Conservation (phyloP, 2,329 filamentous ascomycete species). For the Coniochaeta sp. region DNA sequence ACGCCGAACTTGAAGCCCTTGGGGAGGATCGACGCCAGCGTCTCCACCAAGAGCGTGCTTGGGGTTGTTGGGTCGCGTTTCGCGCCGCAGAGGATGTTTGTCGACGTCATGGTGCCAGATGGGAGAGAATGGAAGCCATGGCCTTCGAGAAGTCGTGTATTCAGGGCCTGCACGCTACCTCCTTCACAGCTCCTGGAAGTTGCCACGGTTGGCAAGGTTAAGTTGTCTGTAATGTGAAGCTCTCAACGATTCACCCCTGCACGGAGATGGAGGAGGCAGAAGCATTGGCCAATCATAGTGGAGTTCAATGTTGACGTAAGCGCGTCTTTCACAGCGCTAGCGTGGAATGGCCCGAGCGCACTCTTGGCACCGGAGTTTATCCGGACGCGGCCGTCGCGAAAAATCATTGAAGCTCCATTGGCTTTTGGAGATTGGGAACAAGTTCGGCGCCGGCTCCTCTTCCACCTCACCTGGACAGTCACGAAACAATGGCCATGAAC, state of each 20-base stretch:
- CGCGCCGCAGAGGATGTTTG: not conserved
- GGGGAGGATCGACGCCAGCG: constrained; percentile 45
- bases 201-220: too few relatives aligned
- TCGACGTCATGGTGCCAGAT: not conserved
- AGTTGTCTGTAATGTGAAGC: too few relatives aligned
- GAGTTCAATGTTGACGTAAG: not conserved
- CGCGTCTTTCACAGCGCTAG: not conserved
- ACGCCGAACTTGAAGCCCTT: constrained; percentile 55
- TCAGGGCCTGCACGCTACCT: too few relatives aligned
- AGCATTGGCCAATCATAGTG: not conserved
- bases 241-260: too few relatives aligned
- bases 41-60: constrained; percentile 22
- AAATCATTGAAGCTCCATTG: constrained; percentile 6
- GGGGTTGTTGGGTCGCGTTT: constrained; percentile 1
- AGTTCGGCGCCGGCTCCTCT: not conserved
- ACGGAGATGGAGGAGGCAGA: too few relatives aligned
- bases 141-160: not conserved
- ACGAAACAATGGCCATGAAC: constrained; percentile 24
- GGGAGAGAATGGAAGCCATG: not conserved
- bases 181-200: too few relatives aligned
- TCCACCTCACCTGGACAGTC: constrained; percentile 6
- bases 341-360: not conserved
- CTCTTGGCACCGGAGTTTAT: not conserved
- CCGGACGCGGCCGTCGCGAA: constrained; percentile 3
- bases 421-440: not conserved